Evolutionary conservation across 176 grass and related monocot genomes (phyloP).

Genomic region (Oryza brachyantha): DNA sequence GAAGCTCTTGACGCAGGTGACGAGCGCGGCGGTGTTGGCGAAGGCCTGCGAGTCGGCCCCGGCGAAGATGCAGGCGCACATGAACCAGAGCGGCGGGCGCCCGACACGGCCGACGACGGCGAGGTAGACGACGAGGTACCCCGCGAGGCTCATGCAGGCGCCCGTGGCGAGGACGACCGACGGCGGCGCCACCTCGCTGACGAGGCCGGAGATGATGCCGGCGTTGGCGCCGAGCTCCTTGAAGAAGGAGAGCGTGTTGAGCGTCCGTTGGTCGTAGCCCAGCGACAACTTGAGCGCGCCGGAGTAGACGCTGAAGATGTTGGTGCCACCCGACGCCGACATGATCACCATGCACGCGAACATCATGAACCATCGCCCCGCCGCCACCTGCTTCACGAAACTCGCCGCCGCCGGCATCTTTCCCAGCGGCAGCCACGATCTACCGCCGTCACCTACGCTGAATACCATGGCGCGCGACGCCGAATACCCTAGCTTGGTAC

Average conservation of each 20-base stretch:
- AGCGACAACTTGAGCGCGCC: slow-evolving; percentile 25
- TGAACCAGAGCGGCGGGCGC: slow-evolving; percentile 31
- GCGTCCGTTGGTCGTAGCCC: slow-evolving; percentile 39
- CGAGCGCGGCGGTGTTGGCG: slow-evolving; percentile 37
- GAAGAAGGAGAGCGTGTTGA: slow-evolving; percentile 48
- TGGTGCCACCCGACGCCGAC: slow-evolving; percentile 36
- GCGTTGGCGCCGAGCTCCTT: slow-evolving; percentile 55
- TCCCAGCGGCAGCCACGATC: too few relatives aligned
- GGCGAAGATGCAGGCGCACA: slow-evolving; percentile 43
- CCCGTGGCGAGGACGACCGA: slow-evolving; percentile 40
- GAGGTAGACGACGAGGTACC: slow-evolving; percentile 57
- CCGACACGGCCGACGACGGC: slow-evolving; percentile 25
- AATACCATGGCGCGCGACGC: too few relatives aligned
- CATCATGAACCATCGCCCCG: slow-evolving; percentile 44
- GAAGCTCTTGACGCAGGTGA: slow-evolving; percentile 47
- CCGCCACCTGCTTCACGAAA: slow-evolving; percentile 26
- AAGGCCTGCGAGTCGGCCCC: slow-evolving; percentile 45
- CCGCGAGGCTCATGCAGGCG: slow-evolving; percentile 42
- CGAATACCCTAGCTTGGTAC: too few relatives aligned
- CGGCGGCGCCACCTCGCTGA: slow-evolving; percentile 44
- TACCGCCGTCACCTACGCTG: too few relatives aligned
- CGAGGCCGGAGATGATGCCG: slow-evolving; percentile 37
- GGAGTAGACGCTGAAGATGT: slow-evolving; percentile 48
- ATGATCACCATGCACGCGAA: slow-evolving; percentile 53
- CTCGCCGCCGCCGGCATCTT: too few relatives aligned